phyloP scores from a whole-genome alignment of 225 moss, liverwort and hornwort species.

The Climacium dendroides region DNA sequence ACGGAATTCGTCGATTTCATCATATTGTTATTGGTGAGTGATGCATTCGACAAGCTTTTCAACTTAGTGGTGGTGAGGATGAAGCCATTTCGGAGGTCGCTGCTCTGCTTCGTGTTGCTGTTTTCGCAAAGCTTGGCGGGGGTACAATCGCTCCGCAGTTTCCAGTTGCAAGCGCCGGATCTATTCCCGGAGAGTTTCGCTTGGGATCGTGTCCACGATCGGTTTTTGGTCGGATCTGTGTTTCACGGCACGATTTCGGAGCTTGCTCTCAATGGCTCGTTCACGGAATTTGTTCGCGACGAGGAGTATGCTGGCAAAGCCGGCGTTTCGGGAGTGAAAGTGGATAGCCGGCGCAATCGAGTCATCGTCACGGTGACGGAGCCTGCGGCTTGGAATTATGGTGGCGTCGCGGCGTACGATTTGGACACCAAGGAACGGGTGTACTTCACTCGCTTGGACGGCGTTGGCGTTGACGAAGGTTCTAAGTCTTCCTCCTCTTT shows the following conservation, averaged over 20 bases:
- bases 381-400: background rate
- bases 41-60: background rate
- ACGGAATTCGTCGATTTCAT: background rate
- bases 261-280: slow-evolving; percentile 20
- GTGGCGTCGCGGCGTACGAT: slow-evolving; percentile 64
- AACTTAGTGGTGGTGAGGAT: background rate
- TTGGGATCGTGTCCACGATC: slow-evolving; percentile 43
- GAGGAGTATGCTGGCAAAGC: slow-evolving; percentile 37
- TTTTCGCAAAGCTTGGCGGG: background rate
- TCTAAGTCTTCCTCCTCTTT: background rate
- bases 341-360: slow-evolving; percentile 42
- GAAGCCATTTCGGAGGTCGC: background rate
- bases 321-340: slow-evolving; percentile 28
- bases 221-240: slow-evolving; percentile 55
- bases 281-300: slow-evolving; percentile 42
- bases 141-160: background rate
- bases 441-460: slow-evolving; percentile 30
- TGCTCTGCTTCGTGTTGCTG: background rate
- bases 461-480: slow-evolving; percentile 14
- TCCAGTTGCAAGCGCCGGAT: slow-evolving; percentile 1
- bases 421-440: slow-evolving; percentile 50
- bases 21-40: background rate
- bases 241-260: slow-evolving; percentile 15
- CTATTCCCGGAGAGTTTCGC: slow-evolving; percentile 72
- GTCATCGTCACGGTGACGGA: slow-evolving; percentile 28